A percentile compares a stretch with the other conserved stretches of the same genome.
These are phyloP conservation scores for Cryphonectria naterciae DNA, from an alignment of 2,329 filamentous ascomycete genomes.

Conservation along the genomic window DNA sequence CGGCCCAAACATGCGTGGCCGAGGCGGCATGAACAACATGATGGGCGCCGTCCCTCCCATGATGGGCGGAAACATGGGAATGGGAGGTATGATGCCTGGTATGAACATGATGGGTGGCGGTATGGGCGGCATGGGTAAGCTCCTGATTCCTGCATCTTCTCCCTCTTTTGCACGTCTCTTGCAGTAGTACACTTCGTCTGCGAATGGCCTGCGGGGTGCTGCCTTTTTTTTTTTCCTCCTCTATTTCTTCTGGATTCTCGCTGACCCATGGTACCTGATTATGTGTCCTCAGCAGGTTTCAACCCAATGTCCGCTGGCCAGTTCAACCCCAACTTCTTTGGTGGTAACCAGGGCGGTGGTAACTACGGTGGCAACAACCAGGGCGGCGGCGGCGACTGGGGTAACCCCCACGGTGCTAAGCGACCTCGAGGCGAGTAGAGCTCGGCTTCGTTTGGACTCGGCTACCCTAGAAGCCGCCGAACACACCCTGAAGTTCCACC, in stretches of 20 bases:
- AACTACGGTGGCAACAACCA: slow-evolving; percentile 70
- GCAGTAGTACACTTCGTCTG: neutral
- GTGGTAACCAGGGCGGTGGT: slow-evolving; percentile 52
- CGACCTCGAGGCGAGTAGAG: slow-evolving; percentile 71
- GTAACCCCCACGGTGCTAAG: slow-evolving; percentile 83
- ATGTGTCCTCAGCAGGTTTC: slow-evolving; percentile 55
- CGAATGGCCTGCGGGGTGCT: neutral
- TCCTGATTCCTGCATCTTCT: slow-evolving; percentile 20
- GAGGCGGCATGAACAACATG: slow-evolving; percentile 60
- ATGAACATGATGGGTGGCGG: slow-evolving; percentile 53
- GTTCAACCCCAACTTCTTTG: slow-evolving; percentile 77
- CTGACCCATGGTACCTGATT: slow-evolving; percentile 31
- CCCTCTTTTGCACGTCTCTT: neutral
- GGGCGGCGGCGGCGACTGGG: slow-evolving; percentile 60
- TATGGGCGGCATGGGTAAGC: slow-evolving; percentile 59
- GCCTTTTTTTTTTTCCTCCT: too few relatives aligned
- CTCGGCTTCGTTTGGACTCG: neutral
- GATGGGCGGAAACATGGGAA: slow-evolving; percentile 42
- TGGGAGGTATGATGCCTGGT: slow-evolving; percentile 47
- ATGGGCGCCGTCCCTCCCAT: slow-evolving; percentile 52
- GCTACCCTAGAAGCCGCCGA: neutral
- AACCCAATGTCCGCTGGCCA: slow-evolving; percentile 66
- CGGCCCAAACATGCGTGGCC: slow-evolving; percentile 50
- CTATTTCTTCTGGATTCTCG: neutral
- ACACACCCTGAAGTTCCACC: neutral